phyloP scores from a whole-genome alignment of 345 rosid genomes.

The Cardamine chenopodiifolia region DNA sequence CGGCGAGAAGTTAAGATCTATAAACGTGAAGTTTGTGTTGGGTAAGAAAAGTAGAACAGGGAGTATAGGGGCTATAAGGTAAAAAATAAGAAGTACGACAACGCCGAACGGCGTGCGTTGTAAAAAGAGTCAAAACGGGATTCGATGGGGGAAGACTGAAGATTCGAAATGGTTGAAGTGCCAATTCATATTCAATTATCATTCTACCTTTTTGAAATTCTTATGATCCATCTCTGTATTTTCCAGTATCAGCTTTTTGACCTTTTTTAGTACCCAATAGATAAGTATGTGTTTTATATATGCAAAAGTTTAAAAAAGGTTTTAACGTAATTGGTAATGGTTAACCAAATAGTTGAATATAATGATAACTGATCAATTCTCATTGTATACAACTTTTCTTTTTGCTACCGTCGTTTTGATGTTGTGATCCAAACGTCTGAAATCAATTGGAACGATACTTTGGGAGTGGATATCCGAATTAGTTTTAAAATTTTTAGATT shows the following conservation, averaged over 20 bases:
- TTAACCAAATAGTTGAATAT: neutral
- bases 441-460: neutral
- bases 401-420: neutral
- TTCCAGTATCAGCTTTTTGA: constrained; percentile 34
- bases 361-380: neutral
- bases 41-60: constrained; percentile 8
- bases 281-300: neutral
- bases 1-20: neutral
- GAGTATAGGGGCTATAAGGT: constrained; percentile 10
- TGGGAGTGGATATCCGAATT: neutral
- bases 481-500: neutral
- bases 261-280: constrained; percentile 29
- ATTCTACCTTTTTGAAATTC: constrained; percentile 41
- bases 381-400: neutral
- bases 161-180: constrained; percentile 38
- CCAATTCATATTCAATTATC: constrained; percentile 37
- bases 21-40: neutral
- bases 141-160: constrained; percentile 39
- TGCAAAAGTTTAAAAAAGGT: neutral
- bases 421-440: neutral
- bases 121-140: constrained; percentile 36
- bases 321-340: neutral
- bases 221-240: constrained; percentile 32
- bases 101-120: constrained; percentile 39
- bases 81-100: constrained; percentile 13